These are phyloP conservation scores for Amanita phalloides DNA, from an alignment of 768 basidiomycete genomes.

Conservation along the genomic window DNA sequence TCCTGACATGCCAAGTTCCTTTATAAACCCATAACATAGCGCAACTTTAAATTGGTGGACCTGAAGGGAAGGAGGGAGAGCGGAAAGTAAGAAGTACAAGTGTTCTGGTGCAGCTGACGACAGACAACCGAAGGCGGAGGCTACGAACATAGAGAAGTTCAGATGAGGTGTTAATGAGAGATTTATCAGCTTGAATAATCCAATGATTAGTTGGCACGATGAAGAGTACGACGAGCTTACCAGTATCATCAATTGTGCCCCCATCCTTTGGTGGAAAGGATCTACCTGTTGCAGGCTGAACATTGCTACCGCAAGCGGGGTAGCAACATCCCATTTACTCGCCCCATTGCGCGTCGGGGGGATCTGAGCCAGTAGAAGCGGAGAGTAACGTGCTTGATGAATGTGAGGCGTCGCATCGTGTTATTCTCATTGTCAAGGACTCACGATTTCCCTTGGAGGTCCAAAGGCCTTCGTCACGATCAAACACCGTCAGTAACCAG, in stretches of 20 bases:
- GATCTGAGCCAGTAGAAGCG: slow-evolving; percentile 11
- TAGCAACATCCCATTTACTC: slow-evolving; percentile 45
- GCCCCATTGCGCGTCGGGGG: slow-evolving; percentile 37
- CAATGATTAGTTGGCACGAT: background rate
- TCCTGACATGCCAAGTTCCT: background rate
- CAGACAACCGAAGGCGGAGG: slow-evolving; percentile 24
- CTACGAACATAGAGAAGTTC: slow-evolving; percentile 26
- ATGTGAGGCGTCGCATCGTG: background rate
- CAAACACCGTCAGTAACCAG: slow-evolving; percentile 58
- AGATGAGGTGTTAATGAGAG: slow-evolving; percentile 23
- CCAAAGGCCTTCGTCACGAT: slow-evolving; percentile 46
- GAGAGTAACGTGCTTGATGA: slow-evolving; percentile 27
- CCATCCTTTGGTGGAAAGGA: slow-evolving; percentile 18
- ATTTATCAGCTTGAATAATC: slow-evolving; percentile 24
- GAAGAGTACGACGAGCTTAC: slow-evolving; percentile 15
- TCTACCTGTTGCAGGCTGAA: slow-evolving; percentile 22
- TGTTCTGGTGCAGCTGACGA: slow-evolving; percentile 15
- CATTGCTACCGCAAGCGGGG: slow-evolving; percentile 37
- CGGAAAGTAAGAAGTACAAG: slow-evolving; percentile 23
- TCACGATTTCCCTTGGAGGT: slow-evolving; percentile 15
- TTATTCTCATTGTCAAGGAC: slow-evolving; percentile 22
- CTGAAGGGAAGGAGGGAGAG: slow-evolving; percentile 23
- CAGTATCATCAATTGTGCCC: slow-evolving; percentile 21
- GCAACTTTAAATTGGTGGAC: slow-evolving; percentile 30
- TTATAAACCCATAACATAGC: slow-evolving; percentile 24